Evolutionary conservation across 176 grass and related monocot species (phyloP), one percentile per base, ranked within the genome.

Genomic region (Triticum aestivum): DNA sequence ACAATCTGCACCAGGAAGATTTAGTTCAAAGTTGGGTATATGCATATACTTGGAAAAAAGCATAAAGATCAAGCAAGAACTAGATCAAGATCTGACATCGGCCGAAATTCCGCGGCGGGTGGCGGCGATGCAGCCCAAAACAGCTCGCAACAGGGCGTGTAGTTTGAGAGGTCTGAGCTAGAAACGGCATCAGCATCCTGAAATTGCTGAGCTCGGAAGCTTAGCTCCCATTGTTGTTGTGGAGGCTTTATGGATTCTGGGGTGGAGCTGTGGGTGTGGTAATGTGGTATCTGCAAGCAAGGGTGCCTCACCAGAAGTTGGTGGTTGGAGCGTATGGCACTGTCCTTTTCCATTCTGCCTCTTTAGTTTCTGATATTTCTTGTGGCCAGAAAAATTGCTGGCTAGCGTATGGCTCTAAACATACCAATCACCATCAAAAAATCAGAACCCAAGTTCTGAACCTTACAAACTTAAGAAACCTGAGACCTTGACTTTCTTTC

Each of bases 131-230:
- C 34, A 68, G 21, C 29, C 69, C 38, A 10, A 24, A 77, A 49
- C 29, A 69, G 18, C 18, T 84, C 38, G 69, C 68, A 76, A 61
- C 69, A 84, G 81, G 69, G 51, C 30, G 85, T 75, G 61, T 32
- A 18, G 49, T 69, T 34, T 30, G 75, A 87, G 76, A 32, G 61
- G 84, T 49, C 75, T 84, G 76, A 74, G 75, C 81, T 61, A 62
- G 79, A 30, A 82, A 81, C 61, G 80, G 75, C 68, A 61, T 83
- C 81, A 84, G 74, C 89, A 91, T 91, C 47, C 61, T 84, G 61
- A 87, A 84, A 83, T 61, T 80, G n/a, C 61, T 49, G 59, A 69
- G 47, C 81, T 66, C 38, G 81, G 26, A 84, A 80, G 76, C 29
- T 80, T 68, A 84, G 37, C 49, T 75, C 80, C 83, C 89, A 67